Base-by-base conservation (phyloP, 139 green algal genomes). In the Chlorella sp. region DNA sequence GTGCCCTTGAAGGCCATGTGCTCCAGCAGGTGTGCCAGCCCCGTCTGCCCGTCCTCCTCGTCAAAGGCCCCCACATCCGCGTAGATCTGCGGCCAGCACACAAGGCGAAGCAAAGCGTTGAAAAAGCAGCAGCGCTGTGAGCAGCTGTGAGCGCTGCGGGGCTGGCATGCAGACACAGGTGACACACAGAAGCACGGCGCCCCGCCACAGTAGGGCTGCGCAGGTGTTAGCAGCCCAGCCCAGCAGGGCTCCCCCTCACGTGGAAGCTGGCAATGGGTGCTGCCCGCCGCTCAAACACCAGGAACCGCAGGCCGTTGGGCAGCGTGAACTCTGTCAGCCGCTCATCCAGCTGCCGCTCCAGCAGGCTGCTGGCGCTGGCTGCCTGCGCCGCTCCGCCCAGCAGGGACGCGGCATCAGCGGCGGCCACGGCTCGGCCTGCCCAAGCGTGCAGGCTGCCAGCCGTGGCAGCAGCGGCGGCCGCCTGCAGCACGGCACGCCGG, bases 1-100 rank as follows among this genome's bases (percentile, higher is more conserved):
- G 84, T 91, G 63, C 93, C 95, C 83, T 98, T 98, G 90, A 97
- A 97, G 1, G 94, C 96, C 81, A 96, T 85, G 76, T 98, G 95
- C 89, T 98, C 96, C 68, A 98, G 84, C 60, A 98, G 78, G 82
- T 98, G 96, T 0, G 96, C 96, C 44, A 98, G 85, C 2, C 92
- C 93, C 67, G 95, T 97, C 38, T 88, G 69, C 6, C 94, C 94
- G 32, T 94, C 89, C 23, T 79, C 82, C 73, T 98, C 95, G 51
- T 97, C 91, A 65, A 74, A 90, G 1, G 95, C 95, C 15, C 95
- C 95, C 7, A 97, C 94, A 74, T 95, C 91, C 11, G 91, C 92
- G 44, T 97, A 95, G 23, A 90, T 94, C 51, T 60, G 51, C 51
- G 21, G 13, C 2, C 51, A 21, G 2, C 13, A n/a, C n/a, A n/a